These are phyloP conservation scores for Leccinum variicolor DNA, from an alignment of 768 basidiomycete genomes.

Conservation along the genomic window DNA sequence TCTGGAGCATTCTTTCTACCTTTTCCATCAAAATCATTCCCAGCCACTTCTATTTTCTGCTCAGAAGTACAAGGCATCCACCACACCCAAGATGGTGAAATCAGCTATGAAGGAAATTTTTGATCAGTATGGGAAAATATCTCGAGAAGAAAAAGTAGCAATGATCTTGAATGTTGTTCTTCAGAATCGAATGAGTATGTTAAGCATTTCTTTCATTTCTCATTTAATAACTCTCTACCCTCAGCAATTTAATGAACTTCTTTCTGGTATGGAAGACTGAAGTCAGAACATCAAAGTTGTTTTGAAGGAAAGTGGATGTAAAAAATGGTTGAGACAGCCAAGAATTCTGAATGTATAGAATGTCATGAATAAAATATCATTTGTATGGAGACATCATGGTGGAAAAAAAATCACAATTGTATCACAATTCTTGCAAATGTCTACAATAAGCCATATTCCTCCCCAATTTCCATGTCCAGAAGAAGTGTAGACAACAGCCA, in stretches of 20 bases:
- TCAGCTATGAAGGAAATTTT: neutral
- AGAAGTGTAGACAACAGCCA: no score
- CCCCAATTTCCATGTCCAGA: no score
- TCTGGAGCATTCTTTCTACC: no score
- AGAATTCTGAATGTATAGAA: neutral
- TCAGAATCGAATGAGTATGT: neutral
- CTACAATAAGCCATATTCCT: neutral
- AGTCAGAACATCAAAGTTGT: neutral
- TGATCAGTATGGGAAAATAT: neutral
- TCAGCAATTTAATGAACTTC: neutral
- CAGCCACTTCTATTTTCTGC: neutral
- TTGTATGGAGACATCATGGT: neutral
- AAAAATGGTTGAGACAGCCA: neutral
- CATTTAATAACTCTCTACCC: neutral
- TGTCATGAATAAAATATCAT: neutral
- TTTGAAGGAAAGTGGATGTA: neutral
- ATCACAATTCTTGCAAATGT: neutral
- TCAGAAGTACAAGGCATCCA: neutral
- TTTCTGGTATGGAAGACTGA: no score
- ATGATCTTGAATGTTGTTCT: neutral
- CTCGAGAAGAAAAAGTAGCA: neutral
- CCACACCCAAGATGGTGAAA: neutral
- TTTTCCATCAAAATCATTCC: no score
- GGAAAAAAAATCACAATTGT: neutral
- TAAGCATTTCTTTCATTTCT: neutral